Conservation (phyloP, 2,329 filamentous ascomycete genomes). For the Penicillium sp. region DNA sequence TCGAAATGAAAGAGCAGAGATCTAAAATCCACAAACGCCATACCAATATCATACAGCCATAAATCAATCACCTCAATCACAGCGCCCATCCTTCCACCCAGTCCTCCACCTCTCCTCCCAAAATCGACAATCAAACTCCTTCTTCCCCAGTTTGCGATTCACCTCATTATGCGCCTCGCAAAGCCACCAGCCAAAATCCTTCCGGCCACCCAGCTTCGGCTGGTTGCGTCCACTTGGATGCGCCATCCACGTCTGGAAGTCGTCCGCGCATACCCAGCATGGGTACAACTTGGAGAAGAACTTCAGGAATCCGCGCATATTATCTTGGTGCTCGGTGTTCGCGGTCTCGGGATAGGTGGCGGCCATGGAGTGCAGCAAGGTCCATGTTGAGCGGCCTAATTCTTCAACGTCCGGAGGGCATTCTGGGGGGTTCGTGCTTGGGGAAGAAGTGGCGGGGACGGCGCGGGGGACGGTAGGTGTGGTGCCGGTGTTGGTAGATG, state of each 20-base stretch:
- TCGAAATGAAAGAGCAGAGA: constrained; percentile 7
- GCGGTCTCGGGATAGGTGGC: constrained; percentile 77
- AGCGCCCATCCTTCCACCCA: constrained; percentile 71
- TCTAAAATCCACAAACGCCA: background rate
- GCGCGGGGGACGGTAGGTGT: constrained; percentile 37
- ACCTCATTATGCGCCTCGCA: constrained; percentile 53
- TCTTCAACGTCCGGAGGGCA: constrained; percentile 88
- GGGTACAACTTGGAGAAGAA: constrained; percentile 87
- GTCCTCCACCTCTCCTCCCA: constrained; percentile 97
- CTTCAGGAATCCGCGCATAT: constrained; percentile 73
- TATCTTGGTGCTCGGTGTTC: constrained; percentile 65
- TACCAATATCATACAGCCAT: constrained; percentile 4
- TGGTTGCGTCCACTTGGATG: constrained; percentile 57
- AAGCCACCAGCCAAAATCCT: constrained; percentile 50
- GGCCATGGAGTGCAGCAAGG: constrained; percentile 85
- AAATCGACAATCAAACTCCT: constrained; percentile 78
- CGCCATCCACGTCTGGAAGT: constrained; percentile 80
- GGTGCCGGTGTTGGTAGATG: constrained; percentile 13
- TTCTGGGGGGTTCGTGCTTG: constrained; percentile 51
- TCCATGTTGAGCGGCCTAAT: constrained; percentile 88
- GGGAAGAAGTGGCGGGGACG: constrained; percentile 32
- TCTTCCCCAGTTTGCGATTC: constrained; percentile 78
- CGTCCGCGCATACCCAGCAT: constrained; percentile 91
- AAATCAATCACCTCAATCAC: constrained; percentile 46
- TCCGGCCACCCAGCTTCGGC: constrained; percentile 56